Conservation (phyloP, 106 monocot genomes). For the Gastrodia elata region DNA sequence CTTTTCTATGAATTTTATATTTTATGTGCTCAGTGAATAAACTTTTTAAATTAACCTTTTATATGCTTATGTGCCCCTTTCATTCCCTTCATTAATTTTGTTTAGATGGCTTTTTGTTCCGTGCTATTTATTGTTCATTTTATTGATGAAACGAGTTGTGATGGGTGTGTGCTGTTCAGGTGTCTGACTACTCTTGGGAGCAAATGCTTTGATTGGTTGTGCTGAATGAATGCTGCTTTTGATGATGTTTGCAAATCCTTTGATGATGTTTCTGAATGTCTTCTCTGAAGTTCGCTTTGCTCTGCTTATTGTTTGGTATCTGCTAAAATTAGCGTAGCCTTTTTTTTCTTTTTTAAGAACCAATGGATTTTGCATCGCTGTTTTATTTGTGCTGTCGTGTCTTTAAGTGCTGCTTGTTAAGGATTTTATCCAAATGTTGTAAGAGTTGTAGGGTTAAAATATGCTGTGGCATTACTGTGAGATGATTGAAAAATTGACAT, state of each 20-base stretch:
- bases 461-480: not conserved
- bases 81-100: too few relatives aligned
- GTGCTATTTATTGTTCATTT: not conserved
- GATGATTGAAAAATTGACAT: not conserved
- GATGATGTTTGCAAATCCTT: conserved; percentile 36
- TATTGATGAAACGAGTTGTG: conserved; percentile 21
- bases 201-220: conserved; percentile 45
- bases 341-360: not conserved
- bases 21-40: not conserved
- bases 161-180: conserved; percentile 35
- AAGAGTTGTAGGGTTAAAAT: not conserved
- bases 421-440: not conserved
- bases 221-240: conserved; percentile 26
- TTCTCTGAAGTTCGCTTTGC: not conserved
- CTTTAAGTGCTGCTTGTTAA: not conserved
- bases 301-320: conserved; percentile 1
- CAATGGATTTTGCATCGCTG: not conserved
- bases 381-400: not conserved
- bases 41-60: not conserved
- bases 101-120: too few relatives aligned
- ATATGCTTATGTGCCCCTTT: not conserved
- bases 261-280: conserved; percentile 12
- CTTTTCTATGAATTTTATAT: not conserved
- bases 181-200: conserved; percentile 51
- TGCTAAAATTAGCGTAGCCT: not conserved